phyloP scores from a whole-genome alignment of 139 green algal species.

The Yamagishiella unicocca region DNA sequence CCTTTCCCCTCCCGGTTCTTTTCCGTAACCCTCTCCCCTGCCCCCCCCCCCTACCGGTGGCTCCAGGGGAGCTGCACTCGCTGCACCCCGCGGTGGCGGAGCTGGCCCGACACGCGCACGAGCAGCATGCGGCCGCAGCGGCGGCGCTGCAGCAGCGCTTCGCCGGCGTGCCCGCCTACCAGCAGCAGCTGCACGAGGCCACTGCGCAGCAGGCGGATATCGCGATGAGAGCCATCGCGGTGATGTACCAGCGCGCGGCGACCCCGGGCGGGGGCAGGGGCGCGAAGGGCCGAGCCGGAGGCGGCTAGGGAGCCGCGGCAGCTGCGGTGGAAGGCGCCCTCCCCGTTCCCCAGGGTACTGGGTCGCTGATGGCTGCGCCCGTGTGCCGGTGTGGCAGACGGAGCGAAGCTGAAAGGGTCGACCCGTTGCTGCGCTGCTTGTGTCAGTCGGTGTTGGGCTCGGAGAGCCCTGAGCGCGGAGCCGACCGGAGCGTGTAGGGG shows the following conservation, averaged over 20 bases:
- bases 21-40: neutral
- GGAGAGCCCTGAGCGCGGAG: too few relatives aligned
- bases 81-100: slow-evolving; percentile 39
- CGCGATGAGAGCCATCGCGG: slow-evolving; percentile 24
- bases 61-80: slow-evolving; percentile 42
- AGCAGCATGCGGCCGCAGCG: slow-evolving; percentile 19
- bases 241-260: neutral
- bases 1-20: neutral
- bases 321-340: too few relatives aligned
- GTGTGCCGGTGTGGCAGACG: too few relatives aligned
- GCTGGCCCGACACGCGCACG: neutral
- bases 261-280: too few relatives aligned
- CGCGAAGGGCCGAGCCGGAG: too few relatives aligned
- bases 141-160: slow-evolving; percentile 13
- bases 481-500: too few relatives aligned
- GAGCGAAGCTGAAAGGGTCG: too few relatives aligned
- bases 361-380: too few relatives aligned
- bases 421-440: too few relatives aligned
- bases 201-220: slow-evolving; percentile 21
- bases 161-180: slow-evolving; percentile 11
- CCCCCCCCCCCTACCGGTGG: neutral
- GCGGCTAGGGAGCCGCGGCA: too few relatives aligned
- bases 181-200: slow-evolving; percentile 31
- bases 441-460: too few relatives aligned
- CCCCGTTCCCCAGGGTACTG: too few relatives aligned